Evolutionary conservation across 2,329 filamentous ascomycete species (phyloP).

Genomic region (Ophiostoma tasmaniense): DNA sequence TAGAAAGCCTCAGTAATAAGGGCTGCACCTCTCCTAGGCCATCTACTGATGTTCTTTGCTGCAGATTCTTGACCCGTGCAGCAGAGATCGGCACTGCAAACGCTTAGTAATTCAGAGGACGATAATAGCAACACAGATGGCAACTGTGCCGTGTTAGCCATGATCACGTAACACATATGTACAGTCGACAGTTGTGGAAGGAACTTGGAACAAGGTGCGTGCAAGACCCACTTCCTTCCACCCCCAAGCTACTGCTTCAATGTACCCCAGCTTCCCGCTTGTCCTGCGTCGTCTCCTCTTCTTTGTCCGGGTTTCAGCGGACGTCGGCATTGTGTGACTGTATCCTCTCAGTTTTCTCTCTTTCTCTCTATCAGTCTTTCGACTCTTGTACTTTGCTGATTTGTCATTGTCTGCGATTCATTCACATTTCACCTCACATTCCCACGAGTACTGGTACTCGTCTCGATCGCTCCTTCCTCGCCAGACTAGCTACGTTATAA

Average conservation of each 20-base stretch:
- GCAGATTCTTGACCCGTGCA: background rate
- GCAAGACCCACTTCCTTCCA: background rate
- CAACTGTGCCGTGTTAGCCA: background rate
- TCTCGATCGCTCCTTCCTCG: conserved; percentile 1
- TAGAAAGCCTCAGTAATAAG: background rate
- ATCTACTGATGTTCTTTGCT: background rate
- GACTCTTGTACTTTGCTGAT: background rate
- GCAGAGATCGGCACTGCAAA: background rate
- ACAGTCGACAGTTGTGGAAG: background rate
- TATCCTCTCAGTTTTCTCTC: no score
- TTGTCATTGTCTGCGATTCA: background rate
- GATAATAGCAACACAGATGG: background rate
- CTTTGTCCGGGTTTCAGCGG: background rate
- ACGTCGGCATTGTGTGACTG: background rate
- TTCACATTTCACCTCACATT: background rate
- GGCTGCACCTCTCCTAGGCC: background rate
- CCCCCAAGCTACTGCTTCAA: background rate
- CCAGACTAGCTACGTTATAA: background rate
- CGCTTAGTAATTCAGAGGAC: background rate
- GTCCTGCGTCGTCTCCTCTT: background rate
- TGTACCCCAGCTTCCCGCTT: background rate
- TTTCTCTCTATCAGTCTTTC: no score
- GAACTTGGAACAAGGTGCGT: background rate
- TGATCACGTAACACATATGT: background rate
- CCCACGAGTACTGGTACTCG: background rate